Evolutionary conservation across 2,329 filamentous ascomycete species (phyloP).

Genomic region (Ceratocystis cacaofunesta): DNA sequence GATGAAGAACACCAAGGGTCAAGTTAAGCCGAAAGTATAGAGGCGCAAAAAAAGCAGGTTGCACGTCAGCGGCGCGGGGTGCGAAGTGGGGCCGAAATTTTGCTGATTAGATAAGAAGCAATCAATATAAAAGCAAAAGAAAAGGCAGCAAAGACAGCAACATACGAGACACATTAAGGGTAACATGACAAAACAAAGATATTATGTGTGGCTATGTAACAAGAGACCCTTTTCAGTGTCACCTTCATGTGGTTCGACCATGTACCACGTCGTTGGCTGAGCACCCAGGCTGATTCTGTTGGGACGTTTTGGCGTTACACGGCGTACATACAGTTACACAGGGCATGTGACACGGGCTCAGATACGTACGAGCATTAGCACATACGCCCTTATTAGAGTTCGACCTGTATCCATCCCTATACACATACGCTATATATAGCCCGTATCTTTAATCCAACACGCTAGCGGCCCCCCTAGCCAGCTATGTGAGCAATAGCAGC

Average conservation of each 20-base stretch:
- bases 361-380: background rate
- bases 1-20: background rate
- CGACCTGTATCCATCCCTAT: background rate
- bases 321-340: background rate
- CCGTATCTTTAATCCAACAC: too few relatives aligned
- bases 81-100: constrained; percentile 3
- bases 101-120: constrained; percentile 3
- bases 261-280: too few relatives aligned
- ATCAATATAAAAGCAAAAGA: background rate
- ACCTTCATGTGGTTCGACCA: too few relatives aligned
- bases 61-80: background rate
- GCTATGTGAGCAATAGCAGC: too few relatives aligned
- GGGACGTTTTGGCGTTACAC: background rate
- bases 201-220: background rate
- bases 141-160: background rate
- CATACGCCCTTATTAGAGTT: background rate
- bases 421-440: too few relatives aligned
- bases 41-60: background rate
- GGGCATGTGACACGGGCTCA: background rate
- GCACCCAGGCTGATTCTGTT: too few relatives aligned
- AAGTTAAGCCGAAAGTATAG: background rate
- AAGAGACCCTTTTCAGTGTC: too few relatives aligned
- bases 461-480: too few relatives aligned
- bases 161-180: background rate
- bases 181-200: background rate